Evolutionary conservation across 345 rosid genomes (phyloP), one percentile per base, ranked within the genome.

Genomic region (Reutealis trisperma): DNA sequence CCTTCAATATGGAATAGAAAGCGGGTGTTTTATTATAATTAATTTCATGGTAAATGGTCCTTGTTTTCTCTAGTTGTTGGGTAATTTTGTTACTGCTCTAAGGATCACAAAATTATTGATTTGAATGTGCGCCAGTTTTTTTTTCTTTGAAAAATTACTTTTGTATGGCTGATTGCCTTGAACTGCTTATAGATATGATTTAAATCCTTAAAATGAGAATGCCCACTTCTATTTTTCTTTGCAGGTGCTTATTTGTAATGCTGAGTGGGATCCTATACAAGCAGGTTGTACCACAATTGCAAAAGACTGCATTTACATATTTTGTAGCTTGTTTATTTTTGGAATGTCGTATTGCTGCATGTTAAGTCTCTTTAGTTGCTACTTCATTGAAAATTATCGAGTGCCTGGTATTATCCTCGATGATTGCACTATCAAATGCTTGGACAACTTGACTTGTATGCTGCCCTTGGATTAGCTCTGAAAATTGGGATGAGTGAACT

Each of bases 161-260:
- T 37, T 37, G 0, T 37, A 5, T 37, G 41, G 37, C 41, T 4
- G 41, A 5, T 37, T 37, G 41, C 6, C 41, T 37, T 37, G 41
- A 37, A 37, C 41, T 37, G 41, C 6, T 0, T 37, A 37, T 37
- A 37, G 6, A 4, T 37, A 37, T 37, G 6, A 27, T 37, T 37
- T 37, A 37, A 37, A 5, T 5, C 49, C 9, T 7, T 65, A 65
- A 61, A 55, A 24, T 22, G n/a, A 15, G 5, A 45, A 51, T 55
- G 41, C 63, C 19, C 22, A 8, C 11, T 32, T 68, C n/a, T 14
- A 21, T 6, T 45, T 45, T 55, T 25, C 6, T 73, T 77, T 77
- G 64, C 81, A 80, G 83, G 81, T 80, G 32, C 22, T 41, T 27
- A 47, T 24, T 69, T 32, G 21, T 58, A 15, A 10, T 16, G 72